Evolutionary conservation across 257 asterid genomes (phyloP), one percentile per base, ranked within the genome.

Genomic region (Mitragyna speciosa): DNA sequence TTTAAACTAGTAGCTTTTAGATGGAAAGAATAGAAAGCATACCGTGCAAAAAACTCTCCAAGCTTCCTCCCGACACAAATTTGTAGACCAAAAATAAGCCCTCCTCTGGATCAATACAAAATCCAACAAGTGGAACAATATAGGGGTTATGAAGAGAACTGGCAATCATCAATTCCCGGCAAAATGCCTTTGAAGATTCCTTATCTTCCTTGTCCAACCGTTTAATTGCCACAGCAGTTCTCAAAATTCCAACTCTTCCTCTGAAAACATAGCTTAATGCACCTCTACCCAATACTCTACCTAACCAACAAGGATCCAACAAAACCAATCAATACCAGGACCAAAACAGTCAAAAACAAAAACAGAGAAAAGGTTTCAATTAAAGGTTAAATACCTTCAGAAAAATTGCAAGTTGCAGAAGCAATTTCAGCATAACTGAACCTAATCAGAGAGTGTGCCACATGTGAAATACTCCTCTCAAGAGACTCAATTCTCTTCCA

Each of bases 241-340:
- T 87, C 81, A 91, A 66, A 31, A 90, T 75, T 33, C 98, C 97
- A 17, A 94, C 87, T 85, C 89, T 90, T 78, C 97, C 98, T 86
- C 96, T 89, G 74, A 92, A 94, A 28, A 94, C 97, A 89, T 89
- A 94, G 90, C 97, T 94, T 87, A 88, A 83, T 58, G 97, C 97
- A 76, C 98, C 97, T 91, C 97, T 92, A 24, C 98, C 98, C 92
- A 94, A 83, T 30, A 94, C 98, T 87, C 97, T 87, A 76, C 94
- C 98, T 94, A 83, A 75, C 83, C 80, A 79, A 78, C 70, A 76
- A 70, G 41, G 49, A 79, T n/a, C 68, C 83, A 83, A 83, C 67
- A 82, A 77, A 73, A 71, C 2, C 52, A 75, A 28, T 63, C 43
- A 81, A 15, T 36, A 56, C 65, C 47, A 73, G 41, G 78, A 74